Evolutionary conservation across 2,329 filamentous ascomycete species (phyloP).

Genomic region (Cladophialophora psammophila): DNA sequence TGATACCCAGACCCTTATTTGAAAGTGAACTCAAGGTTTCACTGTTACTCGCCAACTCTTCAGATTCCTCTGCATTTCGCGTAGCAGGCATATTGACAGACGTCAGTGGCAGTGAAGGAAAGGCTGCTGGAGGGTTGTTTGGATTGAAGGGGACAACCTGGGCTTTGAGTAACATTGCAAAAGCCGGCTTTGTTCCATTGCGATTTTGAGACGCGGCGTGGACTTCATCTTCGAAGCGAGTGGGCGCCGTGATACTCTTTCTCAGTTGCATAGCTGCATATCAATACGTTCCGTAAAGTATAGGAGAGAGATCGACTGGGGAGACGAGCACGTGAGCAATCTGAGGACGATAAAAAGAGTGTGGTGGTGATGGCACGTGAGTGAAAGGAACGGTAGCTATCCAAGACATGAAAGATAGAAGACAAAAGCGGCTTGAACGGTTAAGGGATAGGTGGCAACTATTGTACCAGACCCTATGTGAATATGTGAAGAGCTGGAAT

Average conservation of each 20-base stretch:
- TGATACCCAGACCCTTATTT: background rate
- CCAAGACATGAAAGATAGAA: conserved; percentile 20
- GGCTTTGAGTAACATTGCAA: conserved; percentile 37
- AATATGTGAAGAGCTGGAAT: background rate
- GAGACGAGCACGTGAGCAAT: conserved; percentile 2
- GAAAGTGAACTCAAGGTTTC: background rate
- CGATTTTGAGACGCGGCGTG: conserved; percentile 29
- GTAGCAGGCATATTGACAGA: background rate
- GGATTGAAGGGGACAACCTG: conserved; percentile 46
- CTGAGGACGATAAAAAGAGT: conserved; percentile 12
- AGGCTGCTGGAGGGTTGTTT: conserved; percentile 50
- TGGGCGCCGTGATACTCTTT: conserved; percentile 44
- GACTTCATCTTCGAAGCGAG: conserved; percentile 43
- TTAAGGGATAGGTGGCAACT: conserved; percentile 4
- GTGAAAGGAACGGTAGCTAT: conserved; percentile 7
- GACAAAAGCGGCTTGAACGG: background rate
- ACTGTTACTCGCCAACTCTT: background rate
- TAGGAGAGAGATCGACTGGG: conserved; percentile 3
- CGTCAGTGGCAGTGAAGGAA: conserved; percentile 47
- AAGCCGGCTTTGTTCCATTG: conserved; percentile 31
- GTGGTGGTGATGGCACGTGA: conserved; percentile 4
- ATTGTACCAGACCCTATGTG: conserved; percentile 4
- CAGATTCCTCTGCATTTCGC: background rate
- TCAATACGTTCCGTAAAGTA: conserved; percentile 3
- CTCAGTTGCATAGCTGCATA: conserved; percentile 45